Conservation (phyloP, 495 filamentous ascomycete species). For the Pyrenula massariospora region DNA sequence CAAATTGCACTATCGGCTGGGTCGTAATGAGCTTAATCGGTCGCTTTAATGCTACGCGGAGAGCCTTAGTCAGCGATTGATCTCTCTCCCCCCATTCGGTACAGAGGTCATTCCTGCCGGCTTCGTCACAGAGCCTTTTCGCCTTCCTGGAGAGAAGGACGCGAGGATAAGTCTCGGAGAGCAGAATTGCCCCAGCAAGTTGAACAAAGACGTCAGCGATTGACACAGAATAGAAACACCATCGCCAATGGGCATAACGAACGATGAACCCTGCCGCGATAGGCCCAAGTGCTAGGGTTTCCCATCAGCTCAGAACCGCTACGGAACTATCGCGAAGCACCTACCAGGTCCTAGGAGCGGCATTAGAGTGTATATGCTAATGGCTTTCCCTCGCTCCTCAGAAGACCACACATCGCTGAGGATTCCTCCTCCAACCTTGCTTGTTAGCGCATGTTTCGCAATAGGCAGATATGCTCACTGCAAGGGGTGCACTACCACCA, state of each 20-base stretch:
- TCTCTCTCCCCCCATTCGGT: slow-evolving; percentile 28
- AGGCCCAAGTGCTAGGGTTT: slow-evolving; percentile 27
- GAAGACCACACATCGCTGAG: slow-evolving; percentile 38
- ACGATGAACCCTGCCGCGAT: slow-evolving; percentile 41
- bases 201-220: slow-evolving; percentile 40
- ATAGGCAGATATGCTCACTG: slow-evolving; percentile 4
- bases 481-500: slow-evolving; percentile 38
- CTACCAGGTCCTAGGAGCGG: slow-evolving; percentile 35
- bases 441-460: neutral
- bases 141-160: slow-evolving; percentile 41
- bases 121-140: slow-evolving; percentile 35
- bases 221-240: slow-evolving; percentile 41
- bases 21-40: slow-evolving; percentile 37
- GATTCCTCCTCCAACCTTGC: slow-evolving; percentile 27
- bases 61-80: slow-evolving; percentile 1
- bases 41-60: slow-evolving; percentile 19
- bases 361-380: slow-evolving; percentile 37
- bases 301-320: neutral
- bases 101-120: slow-evolving; percentile 33
- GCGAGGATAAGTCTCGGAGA: slow-evolving; percentile 44
- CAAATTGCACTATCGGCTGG: slow-evolving; percentile 40
- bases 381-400: slow-evolving; percentile 44
- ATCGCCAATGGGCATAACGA: slow-evolving; percentile 44
- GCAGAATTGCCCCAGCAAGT: slow-evolving; percentile 33
- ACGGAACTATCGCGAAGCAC: neutral